phyloP scores from a whole-genome alignment of 768 basidiomycete species.

The Hydnomerulius pinastri region DNA sequence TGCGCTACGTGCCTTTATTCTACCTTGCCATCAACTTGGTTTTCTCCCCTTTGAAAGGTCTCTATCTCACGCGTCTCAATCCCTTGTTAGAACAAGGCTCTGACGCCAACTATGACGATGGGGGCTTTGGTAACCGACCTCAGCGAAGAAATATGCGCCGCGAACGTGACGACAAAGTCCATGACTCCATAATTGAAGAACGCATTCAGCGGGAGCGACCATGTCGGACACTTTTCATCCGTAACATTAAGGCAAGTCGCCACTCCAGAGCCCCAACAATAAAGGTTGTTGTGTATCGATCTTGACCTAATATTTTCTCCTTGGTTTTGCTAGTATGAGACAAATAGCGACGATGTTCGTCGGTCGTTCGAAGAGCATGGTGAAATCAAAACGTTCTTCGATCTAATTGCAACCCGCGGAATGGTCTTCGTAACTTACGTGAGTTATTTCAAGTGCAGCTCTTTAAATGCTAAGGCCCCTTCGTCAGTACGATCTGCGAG shows the following conservation, averaged over 20 bases:
- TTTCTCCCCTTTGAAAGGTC: slow-evolving; percentile 49
- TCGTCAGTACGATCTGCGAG: slow-evolving; percentile 85
- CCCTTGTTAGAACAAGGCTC: slow-evolving; percentile 66
- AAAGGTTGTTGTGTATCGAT: too few species aligned
- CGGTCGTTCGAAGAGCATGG: slow-evolving; percentile 89
- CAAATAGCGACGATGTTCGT: slow-evolving; percentile 82
- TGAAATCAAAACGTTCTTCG: slow-evolving; percentile 96
- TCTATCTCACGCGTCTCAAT: slow-evolving; percentile 41
- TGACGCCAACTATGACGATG: slow-evolving; percentile 58
- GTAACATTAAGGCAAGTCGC: slow-evolving; percentile 93
- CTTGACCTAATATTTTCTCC: slow-evolving; percentile 14
- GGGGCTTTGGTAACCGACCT: slow-evolving; percentile 43
- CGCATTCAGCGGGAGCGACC: slow-evolving; percentile 92
- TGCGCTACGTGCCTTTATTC: slow-evolving; percentile 50
- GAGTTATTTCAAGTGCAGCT: slow-evolving; percentile 41
- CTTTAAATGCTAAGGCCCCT: slow-evolving; percentile 13
- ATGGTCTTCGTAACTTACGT: slow-evolving; percentile 99
- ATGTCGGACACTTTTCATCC: slow-evolving; percentile 93
- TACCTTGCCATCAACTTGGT: slow-evolving; percentile 42
- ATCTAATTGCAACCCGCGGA: slow-evolving; percentile 91
- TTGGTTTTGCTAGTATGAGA: slow-evolving; percentile 70
- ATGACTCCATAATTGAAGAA: slow-evolving; percentile 91
- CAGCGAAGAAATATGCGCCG: slow-evolving; percentile 58
- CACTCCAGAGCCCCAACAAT: too few species aligned
- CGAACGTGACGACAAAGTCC: slow-evolving; percentile 86